phyloP scores from a whole-genome alignment of 2,329 filamentous ascomycete genomes.

The Metarhizium robertsii region DNA sequence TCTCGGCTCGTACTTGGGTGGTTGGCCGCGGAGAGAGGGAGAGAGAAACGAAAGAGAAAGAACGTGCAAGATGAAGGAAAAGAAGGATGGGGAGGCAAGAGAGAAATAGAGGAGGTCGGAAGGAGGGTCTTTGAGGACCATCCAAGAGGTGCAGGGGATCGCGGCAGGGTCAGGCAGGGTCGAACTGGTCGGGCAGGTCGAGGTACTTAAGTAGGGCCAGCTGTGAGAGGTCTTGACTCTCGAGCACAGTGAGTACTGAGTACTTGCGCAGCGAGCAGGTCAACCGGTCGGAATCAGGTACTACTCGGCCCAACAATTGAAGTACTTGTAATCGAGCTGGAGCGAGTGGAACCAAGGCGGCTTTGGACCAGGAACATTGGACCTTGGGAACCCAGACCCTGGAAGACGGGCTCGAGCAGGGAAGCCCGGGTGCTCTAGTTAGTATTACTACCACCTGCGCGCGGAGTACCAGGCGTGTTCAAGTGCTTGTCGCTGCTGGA shows the following conservation, averaged over 20 bases:
- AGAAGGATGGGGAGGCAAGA: neutral
- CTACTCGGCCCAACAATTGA: neutral
- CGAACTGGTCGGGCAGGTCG: neutral
- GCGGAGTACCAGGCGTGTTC: too few species aligned
- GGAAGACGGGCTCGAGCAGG: neutral
- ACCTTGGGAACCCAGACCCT: neutral
- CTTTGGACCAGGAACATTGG: neutral
- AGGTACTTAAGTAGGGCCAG: neutral
- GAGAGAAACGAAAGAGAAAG: neutral
- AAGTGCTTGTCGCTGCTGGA: too few species aligned
- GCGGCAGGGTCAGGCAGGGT: constrained; percentile 16
- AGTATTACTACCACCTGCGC: too few species aligned
- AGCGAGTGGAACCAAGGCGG: neutral
- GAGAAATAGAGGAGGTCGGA: constrained; percentile 21
- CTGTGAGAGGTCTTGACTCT: neutral
- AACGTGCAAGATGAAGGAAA: constrained; percentile 20
- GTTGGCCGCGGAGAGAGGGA: neutral
- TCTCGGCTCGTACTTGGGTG: constrained; percentile 5
- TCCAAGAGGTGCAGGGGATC: constrained; percentile 20
- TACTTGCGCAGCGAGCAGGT: neutral
- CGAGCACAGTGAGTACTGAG: neutral
- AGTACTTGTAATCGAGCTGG: neutral
- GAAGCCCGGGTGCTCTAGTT: neutral
- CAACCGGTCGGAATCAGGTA: neutral
- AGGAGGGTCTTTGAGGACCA: neutral